Evolutionary conservation across 441 rosid genomes (phyloP), one percentile per base, ranked within the genome.

Genomic region (Brassica hybrid): DNA sequence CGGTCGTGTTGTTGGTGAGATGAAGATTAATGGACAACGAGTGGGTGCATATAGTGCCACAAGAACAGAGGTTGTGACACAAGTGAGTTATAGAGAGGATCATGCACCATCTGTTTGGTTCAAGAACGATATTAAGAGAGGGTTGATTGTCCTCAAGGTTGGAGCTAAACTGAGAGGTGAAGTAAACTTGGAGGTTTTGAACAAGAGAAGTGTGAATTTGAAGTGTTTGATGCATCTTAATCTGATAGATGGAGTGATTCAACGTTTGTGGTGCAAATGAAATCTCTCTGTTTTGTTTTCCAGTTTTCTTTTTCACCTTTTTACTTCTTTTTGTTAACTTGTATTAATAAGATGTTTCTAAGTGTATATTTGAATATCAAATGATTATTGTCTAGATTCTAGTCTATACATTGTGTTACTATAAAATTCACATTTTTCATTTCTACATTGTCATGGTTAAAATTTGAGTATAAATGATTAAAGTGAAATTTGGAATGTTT

Each of bases 181-280:
- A 74, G 77, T 93, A 17, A 79, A 81, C 17, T 57, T 87, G 83
- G 50, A 7, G 71, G 69, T 80, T 18, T 73, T 85, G 86, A 86
- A 77, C 82, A 85, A 69, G 72, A 86, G 67, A 78, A 82, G 74
- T 12, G 77, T 88, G 2, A 7, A 54, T 13, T 38, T 92, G 82
- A 80, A 73, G 63, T 89, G 95, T 65, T 67, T 70, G 19, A 74
- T 90, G 85, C 63, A 14, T 71, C 78, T 88, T 71, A 66, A 83
- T 77, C 61, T 87, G 9, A 63, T 0, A 13, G 82, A 77, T 71
- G 66, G 32, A 4, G 54, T 77, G 5, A 50, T 84, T 54, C 54
- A 76, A 58, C 80, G 77, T 72, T 82, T 85, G 8, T 58, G 60
- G 12, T 89, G 91, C 45, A 71, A 41, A 17, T 84, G 72, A 60